Conservation (phyloP, 2,329 filamentous ascomycete species). For the Meredithiella fracta region DNA sequence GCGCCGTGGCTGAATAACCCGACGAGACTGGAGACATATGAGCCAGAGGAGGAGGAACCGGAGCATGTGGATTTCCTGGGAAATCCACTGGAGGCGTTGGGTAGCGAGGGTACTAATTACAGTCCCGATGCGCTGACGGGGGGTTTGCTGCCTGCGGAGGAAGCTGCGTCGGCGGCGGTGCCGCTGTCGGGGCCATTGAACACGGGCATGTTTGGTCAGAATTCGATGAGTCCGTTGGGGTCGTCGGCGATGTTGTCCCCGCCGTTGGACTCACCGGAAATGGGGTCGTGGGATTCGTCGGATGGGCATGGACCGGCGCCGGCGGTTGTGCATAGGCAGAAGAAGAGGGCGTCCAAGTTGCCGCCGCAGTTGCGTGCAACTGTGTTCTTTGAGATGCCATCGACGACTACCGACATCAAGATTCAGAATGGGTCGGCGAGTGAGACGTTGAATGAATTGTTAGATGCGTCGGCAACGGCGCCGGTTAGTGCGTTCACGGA, state of each 20-base stretch:
- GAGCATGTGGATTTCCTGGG: constrained; percentile 13
- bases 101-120: not conserved
- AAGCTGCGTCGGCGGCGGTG: no score
- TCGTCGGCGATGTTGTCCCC: not conserved
- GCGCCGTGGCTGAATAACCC: constrained; percentile 24
- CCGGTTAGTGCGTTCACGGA: constrained; percentile 87
- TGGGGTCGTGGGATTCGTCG: not conserved
- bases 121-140: constrained; percentile 1
- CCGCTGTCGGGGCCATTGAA: no score
- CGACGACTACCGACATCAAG: constrained; percentile 34
- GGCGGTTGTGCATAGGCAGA: not conserved
- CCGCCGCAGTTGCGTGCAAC: constrained; percentile 82
- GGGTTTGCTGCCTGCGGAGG: constrained; percentile 2
- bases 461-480: constrained; percentile 74
- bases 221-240: not conserved
- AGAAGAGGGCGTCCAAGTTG: constrained; percentile 25
- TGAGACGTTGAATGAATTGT: constrained; percentile 74
- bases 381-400: constrained; percentile 67
- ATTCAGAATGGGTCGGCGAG: constrained; percentile 68
- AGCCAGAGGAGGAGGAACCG: constrained; percentile 4
- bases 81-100: constrained; percentile 5
- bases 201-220: constrained; percentile 6
- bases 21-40: constrained; percentile 4
- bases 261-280: not conserved
- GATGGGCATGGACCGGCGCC: constrained; percentile 1